Evolutionary conservation across 73 alveolate species (phyloP).

Genomic region (Paramecium primaurelia): DNA sequence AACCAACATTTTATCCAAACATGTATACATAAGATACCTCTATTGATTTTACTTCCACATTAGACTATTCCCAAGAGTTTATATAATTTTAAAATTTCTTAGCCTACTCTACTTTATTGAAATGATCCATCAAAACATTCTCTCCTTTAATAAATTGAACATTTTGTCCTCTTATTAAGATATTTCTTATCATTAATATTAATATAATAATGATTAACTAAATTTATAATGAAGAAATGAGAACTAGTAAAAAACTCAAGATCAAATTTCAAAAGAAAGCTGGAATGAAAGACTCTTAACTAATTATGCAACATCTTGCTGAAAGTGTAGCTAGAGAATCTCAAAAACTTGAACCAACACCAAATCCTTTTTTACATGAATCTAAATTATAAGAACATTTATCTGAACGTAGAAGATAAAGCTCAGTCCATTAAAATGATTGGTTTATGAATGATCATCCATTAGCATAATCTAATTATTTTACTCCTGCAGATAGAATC

Average conservation of each 20-base stretch:
- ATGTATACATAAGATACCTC: conserved; percentile 23
- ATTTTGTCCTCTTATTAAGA: background rate
- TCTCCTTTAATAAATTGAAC: background rate
- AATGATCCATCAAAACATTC: background rate
- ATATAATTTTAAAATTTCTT: conserved; percentile 42
- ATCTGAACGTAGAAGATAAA: background rate
- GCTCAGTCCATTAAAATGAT: background rate
- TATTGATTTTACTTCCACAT: conserved; percentile 1
- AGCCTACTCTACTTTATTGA: conserved; percentile 5
- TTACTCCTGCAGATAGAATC: background rate
- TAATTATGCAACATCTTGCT: background rate
- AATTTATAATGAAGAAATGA: background rate
- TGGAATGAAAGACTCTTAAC: background rate
- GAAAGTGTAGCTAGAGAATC: background rate
- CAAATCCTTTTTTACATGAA: background rate
- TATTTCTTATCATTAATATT: background rate
- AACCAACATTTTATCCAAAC: conserved; percentile 61
- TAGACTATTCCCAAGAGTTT: background rate
- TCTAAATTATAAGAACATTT: background rate
- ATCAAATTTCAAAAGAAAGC: background rate
- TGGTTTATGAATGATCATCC: background rate
- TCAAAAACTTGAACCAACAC: conserved; percentile 4
- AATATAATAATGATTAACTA: background rate
- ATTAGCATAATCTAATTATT: background rate
- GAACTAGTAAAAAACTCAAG: background rate